Evolutionary conservation across 1,284 basidiomycete genomes (phyloP).

Genomic region (Austroboletus niveus): DNA sequence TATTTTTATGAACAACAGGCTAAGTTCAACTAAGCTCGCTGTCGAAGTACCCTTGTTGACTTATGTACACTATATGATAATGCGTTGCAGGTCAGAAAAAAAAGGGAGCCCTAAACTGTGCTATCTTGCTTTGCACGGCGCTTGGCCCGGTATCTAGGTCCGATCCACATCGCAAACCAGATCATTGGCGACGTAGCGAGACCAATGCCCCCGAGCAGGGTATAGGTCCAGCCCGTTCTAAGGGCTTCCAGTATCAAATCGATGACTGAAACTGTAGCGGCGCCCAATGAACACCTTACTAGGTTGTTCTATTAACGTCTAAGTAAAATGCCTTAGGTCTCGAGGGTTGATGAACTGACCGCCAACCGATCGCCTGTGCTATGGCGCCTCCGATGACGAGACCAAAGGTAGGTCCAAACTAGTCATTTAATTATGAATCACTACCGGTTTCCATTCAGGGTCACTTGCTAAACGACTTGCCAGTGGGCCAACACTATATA

Average conservation of each 20-base stretch:
- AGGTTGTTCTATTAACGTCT: slow-evolving; percentile 44
- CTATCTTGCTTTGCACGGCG: slow-evolving; percentile 7
- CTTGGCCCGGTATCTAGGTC: slow-evolving; percentile 38
- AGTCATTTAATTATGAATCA: not conserved
- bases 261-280: slow-evolving; percentile 46
- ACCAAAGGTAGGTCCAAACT: slow-evolving; percentile 52
- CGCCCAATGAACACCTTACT: slow-evolving; percentile 47
- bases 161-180: slow-evolving; percentile 38
- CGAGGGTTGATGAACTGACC: slow-evolving; percentile 38
- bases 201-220: slow-evolving; percentile 40
- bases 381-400: slow-evolving; percentile 61
- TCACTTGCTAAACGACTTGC: slow-evolving; percentile 19
- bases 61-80: not conserved
- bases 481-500: slow-evolving; percentile 46
- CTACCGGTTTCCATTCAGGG: no score
- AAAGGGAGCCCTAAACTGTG: not conserved
- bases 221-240: slow-evolving; percentile 50
- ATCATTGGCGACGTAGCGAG: slow-evolving; percentile 39
- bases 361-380: slow-evolving; percentile 62
- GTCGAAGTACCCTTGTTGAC: not conserved
- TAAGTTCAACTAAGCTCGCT: not conserved
- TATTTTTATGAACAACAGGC: not conserved
- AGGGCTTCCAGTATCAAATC: slow-evolving; percentile 44
- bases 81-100: not conserved
- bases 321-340: not conserved